phyloP scores from a whole-genome alignment of 768 basidiomycete genomes.

The Psilocybe cubensis region DNA sequence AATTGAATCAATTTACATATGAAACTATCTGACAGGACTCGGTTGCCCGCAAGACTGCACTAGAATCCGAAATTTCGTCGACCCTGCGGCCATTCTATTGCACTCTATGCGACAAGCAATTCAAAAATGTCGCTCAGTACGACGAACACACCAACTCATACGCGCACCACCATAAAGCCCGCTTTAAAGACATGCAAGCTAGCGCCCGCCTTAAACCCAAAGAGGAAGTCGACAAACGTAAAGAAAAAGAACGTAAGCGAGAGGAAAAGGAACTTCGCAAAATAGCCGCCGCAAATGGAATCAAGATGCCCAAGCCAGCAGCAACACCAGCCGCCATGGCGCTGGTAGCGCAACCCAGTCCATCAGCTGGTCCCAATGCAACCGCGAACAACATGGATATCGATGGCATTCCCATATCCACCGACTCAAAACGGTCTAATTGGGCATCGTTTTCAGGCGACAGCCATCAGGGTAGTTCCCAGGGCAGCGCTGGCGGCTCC shows the following conservation, averaged over 20 bases:
- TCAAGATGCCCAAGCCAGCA: slow-evolving; percentile 61
- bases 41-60: slow-evolving; percentile 66
- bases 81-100: slow-evolving; percentile 82
- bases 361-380: neutral
- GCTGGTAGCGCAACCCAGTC: too few species aligned
- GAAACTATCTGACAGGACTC: slow-evolving; percentile 45
- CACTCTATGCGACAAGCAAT: slow-evolving; percentile 84
- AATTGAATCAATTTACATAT: neutral
- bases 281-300: slow-evolving; percentile 80
- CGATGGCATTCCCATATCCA: slow-evolving; percentile 15
- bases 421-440: slow-evolving; percentile 47
- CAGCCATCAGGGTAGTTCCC: slow-evolving; percentile 18
- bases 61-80: slow-evolving; percentile 68
- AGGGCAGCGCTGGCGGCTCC: slow-evolving; percentile 13
- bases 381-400: slow-evolving; percentile 28
- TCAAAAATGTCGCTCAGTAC: slow-evolving; percentile 83
- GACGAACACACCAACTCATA: slow-evolving; percentile 92
- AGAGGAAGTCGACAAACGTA: slow-evolving; percentile 73
- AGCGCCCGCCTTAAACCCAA: slow-evolving; percentile 66
- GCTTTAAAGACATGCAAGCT: slow-evolving; percentile 82
- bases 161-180: slow-evolving; percentile 84
- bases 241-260: slow-evolving; percentile 84
- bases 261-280: slow-evolving; percentile 87
- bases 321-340: slow-evolving; percentile 14
- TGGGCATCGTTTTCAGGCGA: slow-evolving; percentile 47